Evolutionary conservation across 768 basidiomycete genomes (phyloP).

Genomic region (Kwoniella shandongensis): DNA sequence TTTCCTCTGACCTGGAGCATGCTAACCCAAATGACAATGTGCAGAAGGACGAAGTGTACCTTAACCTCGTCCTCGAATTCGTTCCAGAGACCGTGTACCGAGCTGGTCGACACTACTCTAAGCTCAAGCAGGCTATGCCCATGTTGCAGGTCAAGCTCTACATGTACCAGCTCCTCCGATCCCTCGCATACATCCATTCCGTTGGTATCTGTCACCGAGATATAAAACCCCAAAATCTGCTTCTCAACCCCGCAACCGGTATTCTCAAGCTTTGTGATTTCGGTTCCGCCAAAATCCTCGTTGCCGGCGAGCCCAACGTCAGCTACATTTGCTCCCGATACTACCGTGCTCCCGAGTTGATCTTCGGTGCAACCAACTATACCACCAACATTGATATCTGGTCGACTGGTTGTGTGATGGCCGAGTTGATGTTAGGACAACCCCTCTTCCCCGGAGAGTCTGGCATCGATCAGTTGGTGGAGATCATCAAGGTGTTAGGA

Average conservation of each 20-base stretch:
- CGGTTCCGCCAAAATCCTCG: conserved; percentile 96
- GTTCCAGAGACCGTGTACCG: conserved; percentile 99
- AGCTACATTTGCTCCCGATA: conserved; percentile 99
- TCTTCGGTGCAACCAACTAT: conserved; percentile 99
- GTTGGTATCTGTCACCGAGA: conserved; percentile 99
- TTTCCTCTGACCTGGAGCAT: not conserved
- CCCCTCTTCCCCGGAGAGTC: conserved; percentile 95
- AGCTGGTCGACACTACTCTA: conserved; percentile 96
- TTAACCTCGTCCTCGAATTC: conserved; percentile 98
- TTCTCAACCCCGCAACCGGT: conserved; percentile 94
- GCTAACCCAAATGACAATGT: conserved; percentile 4
- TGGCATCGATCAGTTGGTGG: conserved; percentile 97
- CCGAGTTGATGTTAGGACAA: conserved; percentile 97
- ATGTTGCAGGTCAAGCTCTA: conserved; percentile 99
- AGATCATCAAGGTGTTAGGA: conserved; percentile 99
- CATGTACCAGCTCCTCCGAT: conserved; percentile 94
- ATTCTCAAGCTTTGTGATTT: conserved; percentile 98
- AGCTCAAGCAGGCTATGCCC: conserved; percentile 99
- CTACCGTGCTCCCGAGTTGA: conserved; percentile 98
- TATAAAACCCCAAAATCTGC: conserved; percentile 98
- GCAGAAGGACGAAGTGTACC: conserved; percentile 99
- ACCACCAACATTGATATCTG: conserved; percentile 99
- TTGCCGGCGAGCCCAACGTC: conserved; percentile 97
- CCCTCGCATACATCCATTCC: conserved; percentile 97
- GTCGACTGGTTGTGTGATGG: conserved; percentile 99